phyloP scores from a whole-genome alignment of 2,329 filamentous ascomycete genomes.

The Xylariaceae sp. region DNA sequence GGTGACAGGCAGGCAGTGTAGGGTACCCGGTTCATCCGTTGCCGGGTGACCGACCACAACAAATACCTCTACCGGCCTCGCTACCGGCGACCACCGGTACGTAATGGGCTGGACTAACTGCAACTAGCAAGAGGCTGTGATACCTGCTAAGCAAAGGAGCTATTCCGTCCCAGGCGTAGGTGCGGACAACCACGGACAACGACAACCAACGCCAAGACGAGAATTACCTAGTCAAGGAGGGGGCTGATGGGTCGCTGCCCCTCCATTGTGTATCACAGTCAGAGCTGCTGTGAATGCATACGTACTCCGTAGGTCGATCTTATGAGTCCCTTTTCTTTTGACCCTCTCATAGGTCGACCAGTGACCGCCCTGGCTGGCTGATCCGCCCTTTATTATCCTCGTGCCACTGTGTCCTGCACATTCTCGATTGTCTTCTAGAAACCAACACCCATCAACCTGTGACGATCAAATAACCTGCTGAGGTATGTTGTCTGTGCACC shows the following conservation, averaged over 20 bases:
- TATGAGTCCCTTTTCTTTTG: background rate
- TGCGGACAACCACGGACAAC: background rate
- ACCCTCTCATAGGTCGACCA: background rate
- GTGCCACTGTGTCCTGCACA: background rate
- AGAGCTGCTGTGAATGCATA: background rate
- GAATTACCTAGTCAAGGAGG: background rate
- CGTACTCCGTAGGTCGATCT: background rate
- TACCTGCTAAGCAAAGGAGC: background rate
- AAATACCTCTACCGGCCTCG: background rate
- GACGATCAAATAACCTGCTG: no score
- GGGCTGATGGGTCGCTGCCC: background rate
- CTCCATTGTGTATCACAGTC: background rate
- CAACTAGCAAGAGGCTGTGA: background rate
- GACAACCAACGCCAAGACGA: background rate
- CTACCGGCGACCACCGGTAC: background rate
- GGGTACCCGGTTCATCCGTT: background rate
- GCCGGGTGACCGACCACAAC: background rate
- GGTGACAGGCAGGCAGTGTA: no score
- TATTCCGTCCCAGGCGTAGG: background rate
- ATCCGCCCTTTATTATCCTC: background rate
- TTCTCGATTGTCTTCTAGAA: no score
- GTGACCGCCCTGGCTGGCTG: background rate
- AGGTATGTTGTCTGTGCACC: no score
- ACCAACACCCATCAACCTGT: no score
- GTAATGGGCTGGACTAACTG: background rate